Evolutionary conservation across 306 rosid genomes (phyloP).

Genomic region (Glycine tomentella): DNA sequence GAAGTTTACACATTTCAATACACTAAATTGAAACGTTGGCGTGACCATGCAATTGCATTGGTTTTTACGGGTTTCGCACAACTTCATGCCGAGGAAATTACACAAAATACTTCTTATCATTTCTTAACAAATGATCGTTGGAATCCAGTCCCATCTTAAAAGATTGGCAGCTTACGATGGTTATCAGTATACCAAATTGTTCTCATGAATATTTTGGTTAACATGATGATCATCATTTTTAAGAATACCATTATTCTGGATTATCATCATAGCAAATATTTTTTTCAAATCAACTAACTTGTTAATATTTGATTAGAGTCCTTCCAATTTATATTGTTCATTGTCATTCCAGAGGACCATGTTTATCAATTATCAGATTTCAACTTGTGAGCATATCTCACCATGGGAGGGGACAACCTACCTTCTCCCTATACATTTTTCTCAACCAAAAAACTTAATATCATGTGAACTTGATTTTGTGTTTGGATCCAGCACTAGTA

Average conservation of each 20-base stretch:
- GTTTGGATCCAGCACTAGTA: not conserved
- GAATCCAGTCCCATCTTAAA: too few species aligned
- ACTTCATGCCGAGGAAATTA: too few species aligned
- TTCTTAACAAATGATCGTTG: too few species aligned
- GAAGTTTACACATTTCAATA: too few species aligned
- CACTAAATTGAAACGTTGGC: not conserved
- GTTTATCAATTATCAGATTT: not conserved
- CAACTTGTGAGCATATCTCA: not conserved
- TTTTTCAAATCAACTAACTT: not conserved
- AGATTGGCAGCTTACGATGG: not conserved
- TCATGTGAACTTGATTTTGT: too few species aligned
- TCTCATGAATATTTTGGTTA: not conserved
- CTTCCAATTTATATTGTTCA: not conserved
- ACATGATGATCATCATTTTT: not conserved
- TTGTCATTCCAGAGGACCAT: not conserved
- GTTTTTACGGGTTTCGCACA: not conserved
- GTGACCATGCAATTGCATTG: not conserved
- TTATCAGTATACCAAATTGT: not conserved
- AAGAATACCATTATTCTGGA: not conserved
- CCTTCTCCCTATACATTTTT: not conserved
- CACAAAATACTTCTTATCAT: too few species aligned
- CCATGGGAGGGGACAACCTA: not conserved
- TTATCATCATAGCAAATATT: not conserved
- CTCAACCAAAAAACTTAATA: not conserved
- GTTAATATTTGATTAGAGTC: not conserved